phyloP scores from a whole-genome alignment of 371 early-diverging fungal species.

The Scutellospora calospora region DNA sequence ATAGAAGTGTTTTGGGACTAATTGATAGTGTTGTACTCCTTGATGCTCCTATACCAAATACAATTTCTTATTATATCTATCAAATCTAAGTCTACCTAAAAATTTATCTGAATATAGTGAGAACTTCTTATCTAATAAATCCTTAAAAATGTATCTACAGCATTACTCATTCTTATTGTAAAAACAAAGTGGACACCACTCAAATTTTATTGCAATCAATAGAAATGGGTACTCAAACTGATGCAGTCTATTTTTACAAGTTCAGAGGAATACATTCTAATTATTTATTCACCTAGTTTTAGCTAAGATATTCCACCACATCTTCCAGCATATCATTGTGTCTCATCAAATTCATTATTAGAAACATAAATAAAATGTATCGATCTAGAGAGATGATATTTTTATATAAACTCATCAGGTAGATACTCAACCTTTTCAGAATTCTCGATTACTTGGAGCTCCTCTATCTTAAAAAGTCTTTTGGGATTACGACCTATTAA shows the following conservation, averaged over 20 bases:
- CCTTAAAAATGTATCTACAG: constrained; percentile 38
- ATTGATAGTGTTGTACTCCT: not conserved
- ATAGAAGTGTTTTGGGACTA: not conserved
- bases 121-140: constrained; percentile 37
- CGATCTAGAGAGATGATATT: not conserved
- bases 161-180: not conserved
- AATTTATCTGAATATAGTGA: constrained; percentile 1
- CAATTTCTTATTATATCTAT: constrained; percentile 24
- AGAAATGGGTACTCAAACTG: constrained; percentile 33
- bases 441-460: constrained; percentile 32
- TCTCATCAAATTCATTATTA: not conserved
- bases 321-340: not conserved
- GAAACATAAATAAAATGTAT: constrained; percentile 7
- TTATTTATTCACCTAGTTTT: constrained; percentile 32
- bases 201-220: constrained; percentile 33
- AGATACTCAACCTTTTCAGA: not conserved
- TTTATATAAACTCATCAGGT: constrained; percentile 16
- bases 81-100: not conserved
- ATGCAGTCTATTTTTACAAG: constrained; percentile 20
- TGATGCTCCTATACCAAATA: not conserved
- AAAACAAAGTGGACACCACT: constrained; percentile 30
- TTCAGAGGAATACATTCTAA: constrained; percentile 16
- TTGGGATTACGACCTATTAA: constrained; percentile 18
- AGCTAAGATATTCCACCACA: not conserved
- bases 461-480: constrained; percentile 7